Conservation (phyloP, 176 grass and related monocot species). For the Hsuehochloa calcarea region DNA sequence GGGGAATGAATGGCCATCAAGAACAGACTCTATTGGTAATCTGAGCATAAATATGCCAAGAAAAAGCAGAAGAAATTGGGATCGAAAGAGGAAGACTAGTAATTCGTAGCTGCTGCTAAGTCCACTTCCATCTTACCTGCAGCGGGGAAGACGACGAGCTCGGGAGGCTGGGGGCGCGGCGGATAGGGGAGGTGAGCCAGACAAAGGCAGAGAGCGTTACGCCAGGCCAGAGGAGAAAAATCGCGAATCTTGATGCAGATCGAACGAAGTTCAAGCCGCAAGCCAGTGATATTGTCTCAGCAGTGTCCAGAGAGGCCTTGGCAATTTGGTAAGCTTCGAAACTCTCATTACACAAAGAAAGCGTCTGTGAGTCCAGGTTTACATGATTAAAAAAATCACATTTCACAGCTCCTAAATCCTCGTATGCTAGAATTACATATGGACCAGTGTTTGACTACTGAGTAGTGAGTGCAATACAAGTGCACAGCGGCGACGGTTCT, state of each 20-base stretch:
- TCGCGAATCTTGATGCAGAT: not conserved
- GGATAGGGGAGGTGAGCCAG: not conserved
- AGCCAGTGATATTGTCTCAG: not conserved
- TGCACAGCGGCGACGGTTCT: not conserved
- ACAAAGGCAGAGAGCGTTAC: too few species aligned
- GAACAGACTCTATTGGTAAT: not conserved
- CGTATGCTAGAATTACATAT: slow-evolving; percentile 15
- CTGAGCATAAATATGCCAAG: not conserved
- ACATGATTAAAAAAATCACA: not conserved
- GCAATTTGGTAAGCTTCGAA: too few species aligned
- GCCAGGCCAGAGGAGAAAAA: not conserved
- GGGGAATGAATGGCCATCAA: not conserved
- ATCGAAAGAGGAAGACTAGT: not conserved
- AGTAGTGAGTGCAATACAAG: not conserved
- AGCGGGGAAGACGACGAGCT: not conserved
- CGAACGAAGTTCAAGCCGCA: not conserved
- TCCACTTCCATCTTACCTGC: not conserved
- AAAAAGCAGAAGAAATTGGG: not conserved
- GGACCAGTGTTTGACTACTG: not conserved
- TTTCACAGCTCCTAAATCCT: slow-evolving; percentile 3
- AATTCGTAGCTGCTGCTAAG: not conserved
- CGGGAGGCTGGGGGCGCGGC: not conserved
- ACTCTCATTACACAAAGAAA: not conserved
- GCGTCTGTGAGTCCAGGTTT: not conserved
- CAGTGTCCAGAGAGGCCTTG: too few species aligned